phyloP scores from a whole-genome alignment of 2,329 filamentous ascomycete species.

The Aspergillus sp. region DNA sequence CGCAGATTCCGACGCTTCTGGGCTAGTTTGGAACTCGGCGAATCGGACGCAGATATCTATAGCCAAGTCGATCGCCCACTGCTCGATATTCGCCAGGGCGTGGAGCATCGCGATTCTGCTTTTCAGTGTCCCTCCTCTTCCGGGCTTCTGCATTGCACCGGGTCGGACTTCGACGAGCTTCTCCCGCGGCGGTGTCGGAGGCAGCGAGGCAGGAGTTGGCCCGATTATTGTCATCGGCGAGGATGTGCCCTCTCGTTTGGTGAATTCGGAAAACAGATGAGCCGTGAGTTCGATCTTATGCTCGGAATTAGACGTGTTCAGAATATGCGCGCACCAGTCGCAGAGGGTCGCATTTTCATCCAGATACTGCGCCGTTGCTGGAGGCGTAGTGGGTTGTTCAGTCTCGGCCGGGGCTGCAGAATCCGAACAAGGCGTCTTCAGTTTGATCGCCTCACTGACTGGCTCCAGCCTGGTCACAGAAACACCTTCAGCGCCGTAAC shows the following conservation, averaged over 20 bases:
- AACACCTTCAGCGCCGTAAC: slow-evolving; percentile 27
- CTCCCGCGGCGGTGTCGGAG: slow-evolving; percentile 44
- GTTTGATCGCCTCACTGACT: slow-evolving; percentile 48
- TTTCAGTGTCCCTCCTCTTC: slow-evolving; percentile 45
- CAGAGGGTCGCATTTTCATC: slow-evolving; percentile 46
- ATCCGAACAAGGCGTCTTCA: slow-evolving; percentile 30
- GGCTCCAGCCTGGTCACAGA: slow-evolving; percentile 38
- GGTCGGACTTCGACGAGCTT: slow-evolving; percentile 41
- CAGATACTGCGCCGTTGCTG: slow-evolving; percentile 31
- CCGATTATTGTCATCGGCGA: slow-evolving; percentile 45
- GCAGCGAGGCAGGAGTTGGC: slow-evolving; percentile 34
- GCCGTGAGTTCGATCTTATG: slow-evolving; percentile 50
- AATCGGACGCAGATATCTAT: slow-evolving; percentile 51
- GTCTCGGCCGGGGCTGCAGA: background rate
- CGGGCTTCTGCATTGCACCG: slow-evolving; percentile 41
- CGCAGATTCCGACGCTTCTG: slow-evolving; percentile 15
- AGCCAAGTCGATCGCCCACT: slow-evolving; percentile 51
- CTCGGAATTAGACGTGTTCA: slow-evolving; percentile 47
- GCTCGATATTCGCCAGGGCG: slow-evolving; percentile 50
- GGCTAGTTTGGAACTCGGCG: slow-evolving; percentile 43
- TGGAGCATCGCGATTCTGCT: slow-evolving; percentile 50
- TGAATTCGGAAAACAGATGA: slow-evolving; percentile 45
- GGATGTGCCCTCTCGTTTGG: slow-evolving; percentile 37
- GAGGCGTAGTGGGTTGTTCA: slow-evolving; percentile 1
- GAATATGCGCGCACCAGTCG: slow-evolving; percentile 49